These are phyloP conservation scores for Phalaenopsis equestris DNA, from an alignment of 106 monocot species.

Conservation along the genomic window DNA sequence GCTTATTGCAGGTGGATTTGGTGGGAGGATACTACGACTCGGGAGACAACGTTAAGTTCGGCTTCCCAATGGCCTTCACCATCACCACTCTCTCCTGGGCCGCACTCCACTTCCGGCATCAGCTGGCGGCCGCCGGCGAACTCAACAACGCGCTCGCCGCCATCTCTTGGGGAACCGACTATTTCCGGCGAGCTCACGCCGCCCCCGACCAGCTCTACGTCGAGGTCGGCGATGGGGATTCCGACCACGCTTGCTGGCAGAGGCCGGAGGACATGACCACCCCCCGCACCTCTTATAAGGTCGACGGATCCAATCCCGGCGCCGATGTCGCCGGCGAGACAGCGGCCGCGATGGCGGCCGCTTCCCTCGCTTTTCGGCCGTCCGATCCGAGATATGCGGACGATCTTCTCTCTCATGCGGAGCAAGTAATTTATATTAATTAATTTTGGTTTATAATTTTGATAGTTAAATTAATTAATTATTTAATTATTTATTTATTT, in stretches of 20 bases:
- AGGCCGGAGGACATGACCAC: constrained; percentile 81
- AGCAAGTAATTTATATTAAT: constrained; percentile 21
- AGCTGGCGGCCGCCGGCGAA: constrained; percentile 27
- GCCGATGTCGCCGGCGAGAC: constrained; percentile 63
- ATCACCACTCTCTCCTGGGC: constrained; percentile 60
- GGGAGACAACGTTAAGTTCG: constrained; percentile 88
- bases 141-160: constrained; percentile 38
- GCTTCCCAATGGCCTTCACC: constrained; percentile 73
- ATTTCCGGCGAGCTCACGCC: constrained; percentile 45
- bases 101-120: constrained; percentile 25
- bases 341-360: constrained; percentile 54
- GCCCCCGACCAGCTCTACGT: constrained; percentile 31
- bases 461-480: neutral
- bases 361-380: constrained; percentile 33
- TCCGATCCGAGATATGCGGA: constrained; percentile 21
- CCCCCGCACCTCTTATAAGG: constrained; percentile 27
- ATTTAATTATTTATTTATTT: neutral
- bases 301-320: constrained; percentile 32
- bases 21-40: constrained; percentile 79
- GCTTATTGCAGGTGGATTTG: constrained; percentile 44
- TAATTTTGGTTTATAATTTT: neutral
- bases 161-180: constrained; percentile 70
- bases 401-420: constrained; percentile 33
- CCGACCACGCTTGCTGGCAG: constrained; percentile 80
- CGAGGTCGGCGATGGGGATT: constrained; percentile 67